Evolutionary conservation across 805 yeast genomes (phyloP).

Genomic region (Lipomyces kockii): DNA sequence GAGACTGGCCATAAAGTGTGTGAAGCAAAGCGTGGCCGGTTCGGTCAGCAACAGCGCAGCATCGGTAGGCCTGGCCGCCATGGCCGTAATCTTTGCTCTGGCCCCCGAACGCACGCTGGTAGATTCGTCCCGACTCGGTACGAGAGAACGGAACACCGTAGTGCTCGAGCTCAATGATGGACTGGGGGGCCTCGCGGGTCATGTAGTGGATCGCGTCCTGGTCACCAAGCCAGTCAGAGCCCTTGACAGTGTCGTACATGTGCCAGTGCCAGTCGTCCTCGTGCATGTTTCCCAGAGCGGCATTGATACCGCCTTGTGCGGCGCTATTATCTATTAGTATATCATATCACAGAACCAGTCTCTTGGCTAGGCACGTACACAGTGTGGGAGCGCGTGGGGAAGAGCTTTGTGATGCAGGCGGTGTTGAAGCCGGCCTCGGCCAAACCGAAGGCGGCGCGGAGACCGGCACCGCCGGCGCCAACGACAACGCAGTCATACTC

Average conservation of each 20-base stretch:
- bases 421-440: slow-evolving; percentile 97
- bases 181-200: slow-evolving; percentile 97
- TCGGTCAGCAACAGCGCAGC: slow-evolving; percentile 99
- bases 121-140: slow-evolving; percentile 93
- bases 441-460: slow-evolving; percentile 97
- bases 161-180: slow-evolving; percentile 95
- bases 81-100: slow-evolving; percentile 94
- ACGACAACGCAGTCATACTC: slow-evolving; percentile 97
- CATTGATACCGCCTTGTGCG: slow-evolving; percentile 99
- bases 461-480: slow-evolving; percentile 99
- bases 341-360: not conserved
- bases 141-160: slow-evolving; percentile 98
- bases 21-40: slow-evolving; percentile 98
- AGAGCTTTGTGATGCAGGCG: slow-evolving; percentile 94
- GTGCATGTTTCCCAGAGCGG: slow-evolving; percentile 98
- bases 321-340: slow-evolving; percentile 50
- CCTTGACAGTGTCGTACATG: slow-evolving; percentile 99
- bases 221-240: slow-evolving; percentile 99
- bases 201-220: slow-evolving; percentile 99
- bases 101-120: slow-evolving; percentile 99
- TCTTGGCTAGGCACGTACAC: slow-evolving; percentile 49
- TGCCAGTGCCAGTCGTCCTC: slow-evolving; percentile 99
- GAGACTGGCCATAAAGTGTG: slow-evolving; percentile 93
- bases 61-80: slow-evolving; percentile 99
- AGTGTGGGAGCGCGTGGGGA: slow-evolving; percentile 98